phyloP scores from a whole-genome alignment of 2,329 filamentous ascomycete genomes.

The Sporothrix humicola region DNA sequence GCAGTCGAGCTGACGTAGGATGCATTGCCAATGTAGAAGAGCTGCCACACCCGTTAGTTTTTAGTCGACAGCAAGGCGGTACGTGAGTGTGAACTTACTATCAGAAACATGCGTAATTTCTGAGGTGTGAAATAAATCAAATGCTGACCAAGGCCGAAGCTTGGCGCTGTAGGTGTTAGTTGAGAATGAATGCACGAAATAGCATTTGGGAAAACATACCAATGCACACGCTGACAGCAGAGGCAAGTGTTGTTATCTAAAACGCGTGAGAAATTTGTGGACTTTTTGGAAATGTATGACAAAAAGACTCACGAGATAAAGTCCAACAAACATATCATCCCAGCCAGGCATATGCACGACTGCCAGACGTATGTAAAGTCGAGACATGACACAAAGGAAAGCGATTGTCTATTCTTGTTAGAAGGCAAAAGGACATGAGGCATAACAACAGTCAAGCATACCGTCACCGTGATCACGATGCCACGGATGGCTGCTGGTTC shows the following conservation, averaged over 20 bases:
- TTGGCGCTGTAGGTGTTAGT: constrained; percentile 17
- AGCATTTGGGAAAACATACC: constrained; percentile 8
- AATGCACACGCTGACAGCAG: constrained; percentile 19
- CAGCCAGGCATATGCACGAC: constrained; percentile 30
- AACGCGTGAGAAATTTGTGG: too few relatives aligned
- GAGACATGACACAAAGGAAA: constrained; percentile 24
- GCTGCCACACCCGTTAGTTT: constrained; percentile 8
- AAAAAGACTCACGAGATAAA: constrained; percentile 34
- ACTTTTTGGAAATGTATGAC: too few relatives aligned
- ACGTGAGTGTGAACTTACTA: constrained; percentile 3
- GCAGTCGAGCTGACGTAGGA: constrained; percentile 40
- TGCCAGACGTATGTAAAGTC: constrained; percentile 33
- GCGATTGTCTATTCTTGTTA: constrained; percentile 11
- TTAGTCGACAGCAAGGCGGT: not conserved
- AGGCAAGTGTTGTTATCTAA: constrained; percentile 25
- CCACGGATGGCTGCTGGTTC: constrained; percentile 27
- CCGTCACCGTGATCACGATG: constrained; percentile 28
- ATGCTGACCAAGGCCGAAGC: constrained; percentile 34
- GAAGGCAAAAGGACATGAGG: not conserved
- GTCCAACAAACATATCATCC: constrained; percentile 35
- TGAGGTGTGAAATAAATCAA: constrained; percentile 27
- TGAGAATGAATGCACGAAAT: not conserved
- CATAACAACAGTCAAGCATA: not conserved
- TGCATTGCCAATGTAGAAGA: constrained; percentile 41
- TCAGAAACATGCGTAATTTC: constrained; percentile 28